Evolutionary conservation across 2,329 filamentous ascomycete genomes (phyloP), one percentile per base, ranked within the genome.

Genomic region (Plenodomus tracheiphilus): DNA sequence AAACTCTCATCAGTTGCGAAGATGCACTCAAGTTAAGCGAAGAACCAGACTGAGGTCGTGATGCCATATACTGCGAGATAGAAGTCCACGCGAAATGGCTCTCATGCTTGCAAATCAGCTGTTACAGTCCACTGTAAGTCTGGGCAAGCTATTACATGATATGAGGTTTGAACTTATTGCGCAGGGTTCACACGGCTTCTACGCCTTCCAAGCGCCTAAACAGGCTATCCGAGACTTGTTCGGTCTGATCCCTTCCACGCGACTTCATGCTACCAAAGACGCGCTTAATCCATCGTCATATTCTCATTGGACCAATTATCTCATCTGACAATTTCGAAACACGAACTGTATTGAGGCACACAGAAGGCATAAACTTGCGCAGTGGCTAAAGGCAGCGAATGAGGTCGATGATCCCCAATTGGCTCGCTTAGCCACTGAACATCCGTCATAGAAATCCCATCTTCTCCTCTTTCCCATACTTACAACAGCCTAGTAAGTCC

Each of bases 241-340:
- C 48, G 35, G 62, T 68, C 49, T 59, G 56, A 57, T 42, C 53
- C 46, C 40, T 54, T 39, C 41, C 42, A 37, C 34, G 28, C 37
- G 38, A 39, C 41, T 43, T 40, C 21, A 53, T 43, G 44, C 53
- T 39, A 32, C 34, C 38, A 25, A 43, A 21, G 32, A 34, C 36
- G 21, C 39, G 49, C 34, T 32, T 19, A 43, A 49, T 37, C 54
- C 43, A 38, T 15, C 17, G 21, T 8, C 19, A 6, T 25, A 18
- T 22, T 16, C 19, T 10, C 7, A 39, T 43, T 41, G 41, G 47
- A 36, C 22, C 39, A 30, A 38, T 28, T 39, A 8, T 16, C 18
- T 49, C 43, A 47, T 59, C 58, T 53, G 43, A 63, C 60, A 57
- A 39, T 53, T 19, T 39, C 44, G 62, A 64, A 65, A 68, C 65